phyloP scores from a whole-genome alignment of 202 grass and related monocot species.

The Zoysia matrella region DNA sequence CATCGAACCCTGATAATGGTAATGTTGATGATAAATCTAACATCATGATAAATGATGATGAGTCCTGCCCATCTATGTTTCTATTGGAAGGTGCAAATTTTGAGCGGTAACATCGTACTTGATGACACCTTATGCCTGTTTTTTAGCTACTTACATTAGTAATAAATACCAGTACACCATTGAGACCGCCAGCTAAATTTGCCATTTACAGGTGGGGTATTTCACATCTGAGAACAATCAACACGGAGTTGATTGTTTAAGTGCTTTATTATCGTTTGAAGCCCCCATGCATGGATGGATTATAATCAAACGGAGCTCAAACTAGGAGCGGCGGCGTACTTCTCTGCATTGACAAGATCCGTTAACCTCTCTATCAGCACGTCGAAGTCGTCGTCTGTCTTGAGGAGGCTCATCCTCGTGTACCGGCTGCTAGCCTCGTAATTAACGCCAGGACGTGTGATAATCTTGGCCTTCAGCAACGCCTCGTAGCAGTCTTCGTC shows the following conservation, averaged over 20 bases:
- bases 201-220: too few species aligned
- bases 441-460: slow-evolving; percentile 24
- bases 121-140: too few species aligned
- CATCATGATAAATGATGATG: too few species aligned
- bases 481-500: slow-evolving; percentile 58
- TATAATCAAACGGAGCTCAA: slow-evolving; percentile 31
- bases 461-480: slow-evolving; percentile 56
- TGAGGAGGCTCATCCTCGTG: slow-evolving; percentile 72
- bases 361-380: slow-evolving; percentile 59
- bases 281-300: background rate
- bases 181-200: too few species aligned
- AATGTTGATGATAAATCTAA: too few species aligned
- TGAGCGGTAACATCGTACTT: too few species aligned
- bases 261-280: background rate
- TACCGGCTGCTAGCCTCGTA: slow-evolving; percentile 40
- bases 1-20: too few species aligned
- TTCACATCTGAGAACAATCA: background rate
- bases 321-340: background rate
- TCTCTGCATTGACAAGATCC: slow-evolving; percentile 51
- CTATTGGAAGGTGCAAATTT: too few species aligned
- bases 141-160: too few species aligned
- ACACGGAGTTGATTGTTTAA: slow-evolving; percentile 6
- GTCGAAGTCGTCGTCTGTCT: slow-evolving; percentile 69
- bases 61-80: too few species aligned
- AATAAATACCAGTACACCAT: too few species aligned